Evolutionary conservation across 202 grass and related monocot genomes (phyloP).

Genomic region (Carex arenaria): DNA sequence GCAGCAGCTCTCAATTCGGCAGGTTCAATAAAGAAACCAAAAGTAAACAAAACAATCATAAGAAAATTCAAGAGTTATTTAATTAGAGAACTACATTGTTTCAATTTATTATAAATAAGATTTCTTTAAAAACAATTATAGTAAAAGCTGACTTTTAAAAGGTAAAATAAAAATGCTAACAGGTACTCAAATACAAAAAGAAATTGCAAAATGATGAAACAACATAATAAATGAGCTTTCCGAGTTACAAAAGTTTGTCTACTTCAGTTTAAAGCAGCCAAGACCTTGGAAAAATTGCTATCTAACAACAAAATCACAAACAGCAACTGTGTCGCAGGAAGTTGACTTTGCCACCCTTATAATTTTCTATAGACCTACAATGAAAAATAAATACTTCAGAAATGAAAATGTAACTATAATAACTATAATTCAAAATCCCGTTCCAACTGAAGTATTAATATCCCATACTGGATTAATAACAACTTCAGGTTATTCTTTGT

Average conservation of each 20-base stretch:
- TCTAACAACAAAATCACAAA: conserved; percentile 9
- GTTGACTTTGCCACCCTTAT: not conserved
- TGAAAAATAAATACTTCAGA: not conserved
- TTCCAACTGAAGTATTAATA: not conserved
- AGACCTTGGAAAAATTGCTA: not conserved
- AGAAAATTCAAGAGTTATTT: not conserved
- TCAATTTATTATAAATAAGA: not conserved
- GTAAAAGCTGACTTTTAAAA: not conserved
- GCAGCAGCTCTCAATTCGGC: not conserved
- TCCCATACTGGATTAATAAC: not conserved
- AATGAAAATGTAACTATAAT: not conserved
- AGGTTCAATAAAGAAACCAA: not conserved
- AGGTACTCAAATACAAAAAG: not conserved
- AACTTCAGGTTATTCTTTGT: not conserved
- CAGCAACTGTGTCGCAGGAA: not conserved
- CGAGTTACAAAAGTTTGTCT: not conserved
- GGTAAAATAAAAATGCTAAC: not conserved
- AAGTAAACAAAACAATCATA: not conserved
- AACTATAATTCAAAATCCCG: not conserved
- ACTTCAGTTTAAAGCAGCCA: not conserved
- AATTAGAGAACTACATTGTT: not conserved
- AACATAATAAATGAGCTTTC: not conserved
- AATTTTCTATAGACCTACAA: not conserved
- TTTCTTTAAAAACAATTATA: not conserved
- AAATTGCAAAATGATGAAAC: conserved; percentile 1